phyloP scores from a whole-genome alignment of 228 moss, liverwort and hornwort species.

The Sphagnum fallax region DNA sequence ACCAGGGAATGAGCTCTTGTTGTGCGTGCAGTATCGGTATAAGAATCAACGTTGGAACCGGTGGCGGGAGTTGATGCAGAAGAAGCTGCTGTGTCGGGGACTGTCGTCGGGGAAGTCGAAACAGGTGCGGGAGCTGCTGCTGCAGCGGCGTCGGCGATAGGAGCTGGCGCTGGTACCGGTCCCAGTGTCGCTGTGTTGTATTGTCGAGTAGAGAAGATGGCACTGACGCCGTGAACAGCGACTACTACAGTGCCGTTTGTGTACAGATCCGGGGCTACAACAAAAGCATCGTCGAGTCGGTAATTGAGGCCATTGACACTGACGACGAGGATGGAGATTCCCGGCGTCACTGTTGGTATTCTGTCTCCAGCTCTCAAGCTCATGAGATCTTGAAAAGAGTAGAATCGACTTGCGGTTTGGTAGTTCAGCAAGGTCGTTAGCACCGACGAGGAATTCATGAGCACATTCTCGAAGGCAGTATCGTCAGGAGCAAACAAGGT shows the following conservation, averaged over 20 bases:
- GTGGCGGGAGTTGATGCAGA: too few species aligned
- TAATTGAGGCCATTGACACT: constrained; percentile 11
- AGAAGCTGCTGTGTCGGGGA: too few species aligned
- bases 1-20: too few species aligned
- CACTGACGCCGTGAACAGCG: constrained; percentile 25
- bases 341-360: constrained; percentile 13
- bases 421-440: constrained; percentile 3
- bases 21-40: too few species aligned
- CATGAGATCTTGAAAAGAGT: constrained; percentile 34
- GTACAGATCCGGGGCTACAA: constrained; percentile 31
- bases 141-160: too few species aligned
- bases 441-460: not conserved
- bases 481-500: constrained; percentile 33
- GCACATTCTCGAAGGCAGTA: constrained; percentile 11
- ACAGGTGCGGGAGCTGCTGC: too few species aligned
- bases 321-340: constrained; percentile 11
- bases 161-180: too few species aligned
- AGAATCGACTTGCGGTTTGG: constrained; percentile 4
- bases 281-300: constrained; percentile 24
- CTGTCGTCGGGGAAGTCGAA: too few species aligned
- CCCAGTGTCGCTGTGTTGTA: not conserved
- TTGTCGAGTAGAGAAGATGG: constrained; percentile 21
- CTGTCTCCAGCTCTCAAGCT: constrained; percentile 22
- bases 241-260: constrained; percentile 13
- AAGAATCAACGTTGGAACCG: too few species aligned